phyloP scores from a whole-genome alignment of 1,284 basidiomycete genomes.

The Xerocomus minutiporus region DNA sequence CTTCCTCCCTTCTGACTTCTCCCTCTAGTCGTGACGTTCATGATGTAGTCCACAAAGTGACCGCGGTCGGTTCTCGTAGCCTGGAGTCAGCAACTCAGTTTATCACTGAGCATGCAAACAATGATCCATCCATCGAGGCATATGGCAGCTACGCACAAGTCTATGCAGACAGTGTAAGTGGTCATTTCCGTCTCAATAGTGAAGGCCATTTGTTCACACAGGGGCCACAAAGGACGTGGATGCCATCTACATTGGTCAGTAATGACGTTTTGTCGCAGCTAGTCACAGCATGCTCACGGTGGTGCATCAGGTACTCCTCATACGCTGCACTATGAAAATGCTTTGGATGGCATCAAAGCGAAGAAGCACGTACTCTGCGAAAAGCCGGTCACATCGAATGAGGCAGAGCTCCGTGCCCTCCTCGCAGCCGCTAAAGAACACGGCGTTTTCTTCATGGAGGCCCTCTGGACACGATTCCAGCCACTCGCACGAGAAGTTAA shows the following conservation, averaged over 20 bases:
- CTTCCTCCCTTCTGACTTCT: neutral
- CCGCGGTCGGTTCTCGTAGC: constrained; percentile 77
- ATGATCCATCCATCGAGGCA: constrained; percentile 54
- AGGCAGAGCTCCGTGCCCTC: constrained; percentile 62
- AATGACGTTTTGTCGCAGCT: constrained; percentile 6
- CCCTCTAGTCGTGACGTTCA: constrained; percentile 54
- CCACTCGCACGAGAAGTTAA: constrained; percentile 66
- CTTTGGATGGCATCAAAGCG: constrained; percentile 70
- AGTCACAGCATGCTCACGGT: constrained; percentile 7
- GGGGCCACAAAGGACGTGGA: constrained; percentile 58
- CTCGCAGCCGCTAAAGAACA: constrained; percentile 70
- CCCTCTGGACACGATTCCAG: constrained; percentile 78
- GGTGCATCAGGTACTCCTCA: constrained; percentile 72
- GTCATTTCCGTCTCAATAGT: constrained; percentile 1
- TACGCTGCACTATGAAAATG: constrained; percentile 78
- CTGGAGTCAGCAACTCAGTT: constrained; percentile 70
- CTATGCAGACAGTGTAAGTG: constrained; percentile 60
- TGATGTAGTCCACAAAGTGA: constrained; percentile 75
- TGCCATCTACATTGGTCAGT: constrained; percentile 71
- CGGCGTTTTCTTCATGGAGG: constrained; percentile 87
- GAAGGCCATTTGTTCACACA: constrained; percentile 7
- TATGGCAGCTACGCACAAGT: constrained; percentile 79
- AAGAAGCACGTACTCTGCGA: constrained; percentile 87
- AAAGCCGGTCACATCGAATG: constrained; percentile 71
- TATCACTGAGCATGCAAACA: constrained; percentile 49